Conservation (phyloP, 805 yeast species). For the Candida yuanshanica region DNA sequence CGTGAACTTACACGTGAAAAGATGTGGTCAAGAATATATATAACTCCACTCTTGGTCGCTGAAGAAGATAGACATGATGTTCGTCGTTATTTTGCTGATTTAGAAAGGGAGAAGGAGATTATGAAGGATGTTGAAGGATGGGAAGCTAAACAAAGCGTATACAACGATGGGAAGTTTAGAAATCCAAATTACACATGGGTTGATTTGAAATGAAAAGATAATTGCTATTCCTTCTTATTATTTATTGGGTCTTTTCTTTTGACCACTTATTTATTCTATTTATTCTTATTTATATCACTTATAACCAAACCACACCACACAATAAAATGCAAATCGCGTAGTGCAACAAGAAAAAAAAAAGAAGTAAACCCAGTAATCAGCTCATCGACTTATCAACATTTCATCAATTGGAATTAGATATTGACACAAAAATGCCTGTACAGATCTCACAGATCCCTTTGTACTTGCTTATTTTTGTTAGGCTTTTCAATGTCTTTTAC, state of each 20-base stretch:
- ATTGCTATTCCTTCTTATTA: background rate
- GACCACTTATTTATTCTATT: conserved; percentile 4
- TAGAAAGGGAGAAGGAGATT: conserved; percentile 62
- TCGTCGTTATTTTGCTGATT: conserved; percentile 61
- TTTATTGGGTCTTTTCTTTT: background rate
- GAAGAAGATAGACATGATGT: conserved; percentile 77
- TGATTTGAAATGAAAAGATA: conserved; percentile 4
- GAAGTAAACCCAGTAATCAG: no score
- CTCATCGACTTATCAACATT: no score
- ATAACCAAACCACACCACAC: no score
- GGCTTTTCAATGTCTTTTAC: conserved; percentile 39
- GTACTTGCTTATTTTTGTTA: background rate
- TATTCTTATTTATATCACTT: no score
- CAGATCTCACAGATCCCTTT: conserved; percentile 4
- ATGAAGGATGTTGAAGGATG: conserved; percentile 60
- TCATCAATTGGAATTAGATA: no score
- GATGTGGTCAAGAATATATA: conserved; percentile 68
- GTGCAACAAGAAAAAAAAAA: no score
- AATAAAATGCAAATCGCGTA: no score
- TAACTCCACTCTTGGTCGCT: conserved; percentile 71
- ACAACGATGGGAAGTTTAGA: conserved; percentile 35
- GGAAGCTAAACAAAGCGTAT: conserved; percentile 46
- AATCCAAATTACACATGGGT: conserved; percentile 29
- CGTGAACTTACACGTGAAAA: conserved; percentile 71
- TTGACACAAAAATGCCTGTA: background rate